Conservation (phyloP, 2,329 filamentous ascomycete species). For the Cordyceps militaris region DNA sequence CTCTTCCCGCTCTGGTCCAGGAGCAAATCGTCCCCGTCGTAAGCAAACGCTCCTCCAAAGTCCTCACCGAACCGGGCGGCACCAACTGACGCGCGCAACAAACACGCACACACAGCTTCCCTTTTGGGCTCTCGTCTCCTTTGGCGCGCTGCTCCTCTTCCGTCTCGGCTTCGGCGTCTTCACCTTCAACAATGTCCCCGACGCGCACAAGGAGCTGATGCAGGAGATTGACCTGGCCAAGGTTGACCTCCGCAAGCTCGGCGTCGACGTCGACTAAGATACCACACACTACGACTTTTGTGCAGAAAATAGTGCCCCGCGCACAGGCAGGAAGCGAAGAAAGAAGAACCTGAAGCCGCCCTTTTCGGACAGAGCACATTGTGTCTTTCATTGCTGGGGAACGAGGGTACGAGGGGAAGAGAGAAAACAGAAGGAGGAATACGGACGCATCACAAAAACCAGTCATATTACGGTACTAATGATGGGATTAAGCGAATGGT, state of each 20-base stretch:
- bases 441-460: not conserved
- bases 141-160: conserved; percentile 87
- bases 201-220: conserved; percentile 85
- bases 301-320: not conserved
- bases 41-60: conserved; percentile 32
- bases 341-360: not conserved
- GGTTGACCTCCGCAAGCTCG: conserved; percentile 63
- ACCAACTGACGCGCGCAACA: not conserved
- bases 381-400: not conserved
- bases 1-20: conserved; percentile 70
- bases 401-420: not conserved
- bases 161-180: conserved; percentile 88
- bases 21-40: conserved; percentile 84
- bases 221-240: conserved; percentile 73
- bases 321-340: not conserved
- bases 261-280: conserved; percentile 69
- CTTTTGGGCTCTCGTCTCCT: conserved; percentile 84
- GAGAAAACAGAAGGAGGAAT: not conserved
- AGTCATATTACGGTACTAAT: not conserved
- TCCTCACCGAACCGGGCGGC: not conserved
- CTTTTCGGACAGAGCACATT: no score
- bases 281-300: not conserved
- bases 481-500: not conserved
- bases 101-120: conserved; percentile 57
- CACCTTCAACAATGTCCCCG: conserved; percentile 93